Evolutionary conservation across 2,329 filamentous ascomycete genomes (phyloP), one percentile per base, ranked within the genome.

Genomic region (Coniochaeta hoffmannii): DNA sequence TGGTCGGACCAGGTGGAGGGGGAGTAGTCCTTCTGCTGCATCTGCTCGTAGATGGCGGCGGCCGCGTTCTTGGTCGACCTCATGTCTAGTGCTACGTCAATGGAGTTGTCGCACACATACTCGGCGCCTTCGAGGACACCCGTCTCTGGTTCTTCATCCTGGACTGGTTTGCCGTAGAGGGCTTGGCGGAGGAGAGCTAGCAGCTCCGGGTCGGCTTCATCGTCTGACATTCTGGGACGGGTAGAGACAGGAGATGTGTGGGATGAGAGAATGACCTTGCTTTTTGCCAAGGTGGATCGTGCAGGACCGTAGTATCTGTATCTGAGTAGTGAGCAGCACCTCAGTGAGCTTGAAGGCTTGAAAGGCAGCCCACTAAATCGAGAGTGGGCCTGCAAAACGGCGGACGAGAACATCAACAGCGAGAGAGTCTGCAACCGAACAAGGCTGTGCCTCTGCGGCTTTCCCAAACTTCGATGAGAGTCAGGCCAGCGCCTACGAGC

Each of bases 71-170:
- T 95, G 54, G 88, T 92, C 52, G 88, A 85, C 55, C 82, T 80
- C 77, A 92, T 91, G 66, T 93, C 88, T 44, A 99, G 76, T 11
- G 90, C 89, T 32, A 99, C 90, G 68, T 99, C 94, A 68, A 96
- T 91, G 60, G 90, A 83, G 71, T 97, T 94, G 74, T 96, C 85
- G 73, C 88, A 96, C 65, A 97, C 86, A 72, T 87, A 89, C 71
- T 96, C 86, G 46, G 92, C 92, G 59, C 85, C 82, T 60, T 89
- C 78, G 4, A 97, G 81, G 38, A 97, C 91, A 53, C 86, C 88
- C 6, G 89, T 96, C 63, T 93, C 88, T 19, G 88, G 81, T 22
- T 86, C 80, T 19, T 80, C 72, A 50, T 79, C 70, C 54, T 82
- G 66, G 26, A 74, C 70, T 19, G 77, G 73, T 56, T 81, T 80